Evolutionary conservation across 441 rosid species (phyloP).

Genomic region (Isatis lusitanica): DNA sequence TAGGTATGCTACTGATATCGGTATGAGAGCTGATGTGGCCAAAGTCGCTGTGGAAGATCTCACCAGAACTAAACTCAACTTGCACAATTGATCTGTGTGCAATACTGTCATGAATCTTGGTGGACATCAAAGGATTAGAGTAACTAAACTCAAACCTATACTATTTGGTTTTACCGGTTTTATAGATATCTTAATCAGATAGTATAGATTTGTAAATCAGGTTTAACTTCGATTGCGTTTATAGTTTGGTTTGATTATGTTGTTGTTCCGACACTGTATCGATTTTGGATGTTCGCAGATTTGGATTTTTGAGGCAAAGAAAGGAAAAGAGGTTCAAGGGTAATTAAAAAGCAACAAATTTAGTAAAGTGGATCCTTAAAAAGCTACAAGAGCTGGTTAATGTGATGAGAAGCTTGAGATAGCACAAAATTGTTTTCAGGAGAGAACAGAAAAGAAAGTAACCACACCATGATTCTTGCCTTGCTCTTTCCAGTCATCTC

Average conservation of each 20-base stretch:
- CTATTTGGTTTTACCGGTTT: not conserved
- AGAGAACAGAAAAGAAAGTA: constrained; percentile 1
- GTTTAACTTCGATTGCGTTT: not conserved
- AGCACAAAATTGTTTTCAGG: not conserved
- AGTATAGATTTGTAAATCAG: not conserved
- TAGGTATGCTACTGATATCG: constrained; percentile 85
- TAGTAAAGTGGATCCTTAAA: not conserved
- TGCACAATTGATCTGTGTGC: not conserved
- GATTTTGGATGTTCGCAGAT: too few relatives aligned
- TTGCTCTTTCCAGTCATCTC: not conserved
- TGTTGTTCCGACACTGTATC: too few relatives aligned
- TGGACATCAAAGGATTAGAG: too few relatives aligned
- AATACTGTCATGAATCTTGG: not conserved
- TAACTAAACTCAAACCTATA: too few relatives aligned
- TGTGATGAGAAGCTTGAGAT: not conserved
- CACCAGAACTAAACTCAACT: constrained; percentile 32
- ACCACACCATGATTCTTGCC: not conserved
- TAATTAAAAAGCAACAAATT: not conserved
- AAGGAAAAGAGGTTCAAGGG: not conserved
- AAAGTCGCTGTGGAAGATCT: constrained; percentile 79
- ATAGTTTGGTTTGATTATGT: not conserved
- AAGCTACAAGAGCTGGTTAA: not conserved
- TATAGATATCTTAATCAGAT: not conserved
- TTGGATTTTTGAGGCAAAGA: not conserved
- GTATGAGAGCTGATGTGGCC: constrained; percentile 71